Conservation (phyloP, 2,329 filamentous ascomycete species). For the Pseudogymnoascus sp. region DNA sequence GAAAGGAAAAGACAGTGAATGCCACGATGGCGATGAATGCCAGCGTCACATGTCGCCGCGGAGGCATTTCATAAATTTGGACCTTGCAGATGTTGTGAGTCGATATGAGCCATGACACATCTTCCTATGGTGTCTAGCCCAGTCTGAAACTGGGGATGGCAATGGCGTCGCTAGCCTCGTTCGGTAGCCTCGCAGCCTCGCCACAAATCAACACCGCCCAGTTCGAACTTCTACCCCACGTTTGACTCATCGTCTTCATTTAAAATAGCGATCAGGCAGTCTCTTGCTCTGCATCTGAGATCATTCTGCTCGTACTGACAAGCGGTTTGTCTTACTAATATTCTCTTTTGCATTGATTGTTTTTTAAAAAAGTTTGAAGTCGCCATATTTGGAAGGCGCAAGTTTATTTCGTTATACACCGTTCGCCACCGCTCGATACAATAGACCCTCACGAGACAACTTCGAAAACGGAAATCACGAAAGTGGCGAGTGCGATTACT, state of each 20-base stretch:
- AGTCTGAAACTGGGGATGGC: neutral
- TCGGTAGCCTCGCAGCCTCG: conserved; percentile 4
- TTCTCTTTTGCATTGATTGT: conserved; percentile 5
- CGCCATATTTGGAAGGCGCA: conserved; percentile 4
- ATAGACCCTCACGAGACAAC: neutral
- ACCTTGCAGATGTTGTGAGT: conserved; percentile 6
- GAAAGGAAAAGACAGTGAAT: conserved; percentile 52
- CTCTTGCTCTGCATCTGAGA: neutral
- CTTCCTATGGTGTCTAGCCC: neutral
- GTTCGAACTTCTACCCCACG: conserved; percentile 2
- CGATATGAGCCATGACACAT: conserved; percentile 2
- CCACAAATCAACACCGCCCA: conserved; percentile 8
- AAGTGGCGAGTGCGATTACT: neutral
- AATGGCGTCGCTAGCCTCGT: neutral
- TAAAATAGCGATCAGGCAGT: neutral
- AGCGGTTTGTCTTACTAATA: conserved; percentile 1
- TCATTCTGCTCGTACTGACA: neutral
- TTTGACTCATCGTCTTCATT: conserved; percentile 3
- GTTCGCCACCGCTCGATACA: neutral
- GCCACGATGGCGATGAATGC: conserved; percentile 50
- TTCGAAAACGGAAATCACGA: neutral
- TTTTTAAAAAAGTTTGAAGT: neutral
- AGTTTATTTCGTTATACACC: neutral
- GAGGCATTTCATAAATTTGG: conserved; percentile 23
- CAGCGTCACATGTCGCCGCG: conserved; percentile 41